A percentile compares a stretch with the other conserved stretches of the same genome.
phyloP scores from a whole-genome alignment of 495 filamentous ascomycete species.

The Aspergillus coremiiformis region DNA sequence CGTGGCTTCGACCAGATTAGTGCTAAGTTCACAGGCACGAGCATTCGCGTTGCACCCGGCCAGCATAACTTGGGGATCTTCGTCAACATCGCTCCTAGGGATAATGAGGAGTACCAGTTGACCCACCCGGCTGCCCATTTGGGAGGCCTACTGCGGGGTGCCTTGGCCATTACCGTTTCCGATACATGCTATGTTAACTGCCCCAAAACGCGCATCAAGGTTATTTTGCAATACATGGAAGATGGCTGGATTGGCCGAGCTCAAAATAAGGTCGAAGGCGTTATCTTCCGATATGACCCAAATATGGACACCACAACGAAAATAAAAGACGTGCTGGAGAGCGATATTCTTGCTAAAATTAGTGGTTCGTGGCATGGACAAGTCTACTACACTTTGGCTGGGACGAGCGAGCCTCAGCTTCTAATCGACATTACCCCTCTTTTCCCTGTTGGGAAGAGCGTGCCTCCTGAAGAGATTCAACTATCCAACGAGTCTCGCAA shows the following conservation, averaged over 20 bases:
- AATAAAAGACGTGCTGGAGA: constrained; percentile 78
- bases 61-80: constrained; percentile 95
- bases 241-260: constrained; percentile 91
- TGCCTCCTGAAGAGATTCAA: constrained; percentile 69
- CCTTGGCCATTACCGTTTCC: constrained; percentile 76
- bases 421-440: constrained; percentile 84
- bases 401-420: constrained; percentile 55
- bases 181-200: constrained; percentile 84
- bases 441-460: constrained; percentile 61
- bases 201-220: constrained; percentile 77
- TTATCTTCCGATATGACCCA: constrained; percentile 82
- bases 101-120: constrained; percentile 87
- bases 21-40: constrained; percentile 96
- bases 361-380: constrained; percentile 77
- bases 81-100: constrained; percentile 69
- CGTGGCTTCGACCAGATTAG: constrained; percentile 91
- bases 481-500: constrained; percentile 83
- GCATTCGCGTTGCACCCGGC: constrained; percentile 82
- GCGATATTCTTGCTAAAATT: constrained; percentile 75
- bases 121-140: constrained; percentile 93
- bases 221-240: constrained; percentile 84
- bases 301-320: constrained; percentile 65
- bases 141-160: constrained; percentile 76
- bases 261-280: constrained; percentile 84
- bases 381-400: constrained; percentile 55